Evolutionary conservation across 352 stramenopile genomes (phyloP).

Genomic region (Pythium plurisporium): DNA sequence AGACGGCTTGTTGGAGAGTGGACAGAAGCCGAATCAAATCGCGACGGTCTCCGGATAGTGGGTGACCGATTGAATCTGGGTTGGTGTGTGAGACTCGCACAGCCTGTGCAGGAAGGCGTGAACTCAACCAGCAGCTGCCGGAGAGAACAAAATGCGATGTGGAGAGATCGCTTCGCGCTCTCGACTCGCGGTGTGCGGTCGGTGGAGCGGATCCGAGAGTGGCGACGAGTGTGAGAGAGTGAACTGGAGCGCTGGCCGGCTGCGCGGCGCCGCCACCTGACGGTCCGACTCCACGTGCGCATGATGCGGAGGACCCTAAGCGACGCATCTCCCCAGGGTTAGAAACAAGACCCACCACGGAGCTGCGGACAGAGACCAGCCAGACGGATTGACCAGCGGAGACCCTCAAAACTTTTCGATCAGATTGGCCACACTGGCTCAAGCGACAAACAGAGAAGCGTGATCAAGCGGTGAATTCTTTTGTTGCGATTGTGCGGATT

Average conservation of each 20-base stretch:
- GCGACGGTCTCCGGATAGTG: too few species aligned
- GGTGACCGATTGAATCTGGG: too few species aligned
- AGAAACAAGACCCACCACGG: constrained; percentile 12
- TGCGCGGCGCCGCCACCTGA: constrained; percentile 12
- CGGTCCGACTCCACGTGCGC: constrained; percentile 10
- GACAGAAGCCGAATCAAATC: too few species aligned
- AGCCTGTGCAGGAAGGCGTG: too few species aligned
- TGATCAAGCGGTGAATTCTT: constrained; percentile 2
- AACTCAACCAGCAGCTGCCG: too few species aligned
- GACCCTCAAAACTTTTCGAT: not conserved
- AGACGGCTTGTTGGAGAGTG: constrained; percentile 1
- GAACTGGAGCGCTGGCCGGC: not conserved
- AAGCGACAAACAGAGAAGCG: not conserved
- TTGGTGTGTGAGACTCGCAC: too few species aligned
- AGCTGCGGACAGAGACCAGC: not conserved
- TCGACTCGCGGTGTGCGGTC: not conserved
- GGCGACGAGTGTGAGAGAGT: not conserved
- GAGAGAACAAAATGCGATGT: too few species aligned
- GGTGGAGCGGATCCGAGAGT: not conserved
- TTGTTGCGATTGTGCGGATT: constrained; percentile 2
- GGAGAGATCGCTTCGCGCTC: too few species aligned
- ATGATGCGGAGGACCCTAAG: not conserved
- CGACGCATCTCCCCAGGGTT: not conserved
- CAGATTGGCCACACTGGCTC: not conserved
- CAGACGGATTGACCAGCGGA: not conserved